phyloP scores from a whole-genome alignment of 768 basidiomycete species.

The Dioszegia crocea region DNA sequence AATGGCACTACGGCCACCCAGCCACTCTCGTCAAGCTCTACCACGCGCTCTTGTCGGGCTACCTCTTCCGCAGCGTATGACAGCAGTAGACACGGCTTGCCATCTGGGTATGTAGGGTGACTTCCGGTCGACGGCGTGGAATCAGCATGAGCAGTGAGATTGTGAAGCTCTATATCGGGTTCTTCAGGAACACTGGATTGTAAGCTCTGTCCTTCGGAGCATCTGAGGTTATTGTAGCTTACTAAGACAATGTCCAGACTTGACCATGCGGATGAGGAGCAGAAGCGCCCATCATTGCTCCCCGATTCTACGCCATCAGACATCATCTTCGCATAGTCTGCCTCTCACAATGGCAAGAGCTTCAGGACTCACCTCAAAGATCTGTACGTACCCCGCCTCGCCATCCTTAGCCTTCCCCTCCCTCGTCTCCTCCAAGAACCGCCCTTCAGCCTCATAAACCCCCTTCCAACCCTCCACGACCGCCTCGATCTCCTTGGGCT shows the following conservation, averaged over 20 bases:
- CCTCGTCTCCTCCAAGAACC: slow-evolving; percentile 13
- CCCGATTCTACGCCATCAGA: slow-evolving; percentile 66
- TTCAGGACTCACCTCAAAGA: slow-evolving; percentile 70
- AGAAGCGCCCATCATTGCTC: slow-evolving; percentile 89
- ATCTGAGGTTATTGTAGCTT: background rate
- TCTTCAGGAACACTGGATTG: slow-evolving; percentile 41
- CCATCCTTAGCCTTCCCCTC: slow-evolving; percentile 3
- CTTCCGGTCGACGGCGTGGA: slow-evolving; percentile 46
- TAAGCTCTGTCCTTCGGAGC: background rate
- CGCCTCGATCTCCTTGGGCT: slow-evolving; percentile 57
- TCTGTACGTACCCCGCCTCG: slow-evolving; percentile 71
- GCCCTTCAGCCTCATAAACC: slow-evolving; percentile 61
- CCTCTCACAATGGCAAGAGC: too few species aligned
- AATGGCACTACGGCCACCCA: slow-evolving; percentile 86
- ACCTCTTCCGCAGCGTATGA: slow-evolving; percentile 72
- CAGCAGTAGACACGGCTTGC: slow-evolving; percentile 67
- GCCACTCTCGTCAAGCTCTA: slow-evolving; percentile 54
- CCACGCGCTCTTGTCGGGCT: slow-evolving; percentile 59
- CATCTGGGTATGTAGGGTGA: slow-evolving; percentile 56
- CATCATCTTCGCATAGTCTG: background rate
- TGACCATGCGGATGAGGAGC: slow-evolving; percentile 94
- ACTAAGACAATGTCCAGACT: slow-evolving; percentile 58
- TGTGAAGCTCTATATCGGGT: slow-evolving; percentile 60
- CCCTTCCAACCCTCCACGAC: slow-evolving; percentile 71
- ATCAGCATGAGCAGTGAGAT: slow-evolving; percentile 54